phyloP scores from a whole-genome alignment of 495 filamentous ascomycete genomes.

The Penicillium pulvis region DNA sequence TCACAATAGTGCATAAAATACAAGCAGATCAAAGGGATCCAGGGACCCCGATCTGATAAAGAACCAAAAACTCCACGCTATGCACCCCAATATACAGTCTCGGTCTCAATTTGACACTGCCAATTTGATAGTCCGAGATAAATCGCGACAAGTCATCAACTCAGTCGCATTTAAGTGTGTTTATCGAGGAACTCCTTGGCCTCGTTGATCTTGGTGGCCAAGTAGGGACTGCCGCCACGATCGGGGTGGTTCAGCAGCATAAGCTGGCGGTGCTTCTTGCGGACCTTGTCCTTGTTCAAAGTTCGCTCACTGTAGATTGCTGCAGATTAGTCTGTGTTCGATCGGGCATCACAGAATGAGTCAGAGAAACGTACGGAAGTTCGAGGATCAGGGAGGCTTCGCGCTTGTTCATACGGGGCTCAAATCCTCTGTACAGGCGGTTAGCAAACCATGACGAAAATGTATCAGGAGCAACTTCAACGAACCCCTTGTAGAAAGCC shows the following conservation, averaged over 20 bases:
- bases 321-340: conserved; percentile 16
- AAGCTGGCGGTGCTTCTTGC: conserved; percentile 92
- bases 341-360: conserved; percentile 2
- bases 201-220: conserved; percentile 97
- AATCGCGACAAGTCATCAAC: conserved; percentile 2
- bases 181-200: conserved; percentile 97
- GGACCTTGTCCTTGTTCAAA: conserved; percentile 85
- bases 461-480: neutral
- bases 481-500: conserved; percentile 86
- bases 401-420: conserved; percentile 85
- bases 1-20: conserved; percentile 32
- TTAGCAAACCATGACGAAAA: neutral
- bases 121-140: neutral
- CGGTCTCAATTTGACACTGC: neutral
- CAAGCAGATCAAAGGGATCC: conserved; percentile 18
- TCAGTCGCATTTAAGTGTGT: conserved; percentile 28
- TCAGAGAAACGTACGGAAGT: conserved; percentile 65
- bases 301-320: conserved; percentile 67
- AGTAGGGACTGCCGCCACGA: conserved; percentile 92
- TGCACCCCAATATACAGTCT: conserved; percentile 36
- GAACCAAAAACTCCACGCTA: conserved; percentile 48
- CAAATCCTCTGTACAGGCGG: conserved; percentile 68
- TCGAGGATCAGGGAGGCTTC: conserved; percentile 92
- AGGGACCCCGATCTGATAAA: conserved; percentile 27
- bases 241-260: conserved; percentile 99